Evolutionary conservation across 73 alveolate genomes (phyloP), one percentile per base, ranked within the genome.

Genomic region (Blepharisma japonicum): DNA sequence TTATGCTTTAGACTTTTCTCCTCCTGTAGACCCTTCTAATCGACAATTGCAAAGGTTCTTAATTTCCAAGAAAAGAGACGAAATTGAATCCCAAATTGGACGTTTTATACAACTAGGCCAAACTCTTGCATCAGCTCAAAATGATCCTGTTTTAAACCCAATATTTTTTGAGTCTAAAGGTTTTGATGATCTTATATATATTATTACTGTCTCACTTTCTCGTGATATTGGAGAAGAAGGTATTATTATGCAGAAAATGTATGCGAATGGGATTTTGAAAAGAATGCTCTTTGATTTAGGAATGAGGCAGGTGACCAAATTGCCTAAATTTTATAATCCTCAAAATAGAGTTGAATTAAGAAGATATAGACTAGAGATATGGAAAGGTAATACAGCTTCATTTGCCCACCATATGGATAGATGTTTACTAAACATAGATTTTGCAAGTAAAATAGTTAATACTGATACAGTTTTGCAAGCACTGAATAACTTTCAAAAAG

Each of bases 331-430:
- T 54, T 70, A 39, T 25, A 1, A 70, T 45, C 23, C 61, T 8
- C 0, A 45, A 70, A 11, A 70, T 7, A 45, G 25, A 1, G 32
- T 18, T 9, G 14, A 21, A 45, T 3, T 70, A 9, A 21, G 20
- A 45, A 48, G 27, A 14, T 45, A 70, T 70, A n/a, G 80, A n/a
- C 4, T 70, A n/a, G 66, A 70, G 2, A 4, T 70, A 7, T 70
- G 80, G 80, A 9, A 21, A n/a, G 80, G 80, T 0, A 84, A 83
- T 68, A n/a, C 71, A 0, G 71, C 95, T 21, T 48, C 84, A 25
- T 61, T 61, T 61, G 14, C 74, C 18, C 74, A 61, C 46, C 39
- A 61, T 25, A n/a, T 61, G 18, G 18, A 25, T 20, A 39, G 5
- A 2, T 14, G 14, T 4, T 39, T 61, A 9, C 74, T 61, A 25